Evolutionary conservation across 495 filamentous ascomycete species (phyloP).

Genomic region (Amorphotheca resinae): DNA sequence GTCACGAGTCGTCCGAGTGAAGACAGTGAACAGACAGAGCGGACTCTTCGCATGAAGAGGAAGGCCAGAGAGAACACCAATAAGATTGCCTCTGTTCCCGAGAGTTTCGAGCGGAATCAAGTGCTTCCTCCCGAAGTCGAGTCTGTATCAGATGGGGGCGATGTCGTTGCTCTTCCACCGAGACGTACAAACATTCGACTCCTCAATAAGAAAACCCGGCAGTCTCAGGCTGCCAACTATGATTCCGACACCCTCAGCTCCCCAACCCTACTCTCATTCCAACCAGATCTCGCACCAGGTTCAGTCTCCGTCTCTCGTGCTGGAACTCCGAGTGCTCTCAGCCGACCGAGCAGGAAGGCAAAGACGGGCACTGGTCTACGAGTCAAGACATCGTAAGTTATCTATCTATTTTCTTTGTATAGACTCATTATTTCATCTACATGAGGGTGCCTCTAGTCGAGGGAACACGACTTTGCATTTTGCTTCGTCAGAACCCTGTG

Average conservation of each 20-base stretch:
- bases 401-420: constrained; percentile 8
- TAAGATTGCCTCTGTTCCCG: background rate
- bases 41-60: constrained; percentile 5
- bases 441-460: no score
- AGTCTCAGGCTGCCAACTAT: constrained; percentile 24
- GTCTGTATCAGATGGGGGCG: constrained; percentile 12
- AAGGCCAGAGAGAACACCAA: constrained; percentile 11
- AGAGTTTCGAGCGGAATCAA: constrained; percentile 13
- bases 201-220: constrained; percentile 19
- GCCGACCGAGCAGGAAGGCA: constrained; percentile 39
- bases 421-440: background rate
- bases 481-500: background rate
- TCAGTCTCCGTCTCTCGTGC: constrained; percentile 40
- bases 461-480: no score
- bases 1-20: background rate
- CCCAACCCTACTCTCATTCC: constrained; percentile 17
- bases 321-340: constrained; percentile 36
- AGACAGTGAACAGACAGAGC: background rate
- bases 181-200: constrained; percentile 22
- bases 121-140: constrained; percentile 7
- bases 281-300: constrained; percentile 23
- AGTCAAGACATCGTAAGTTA: constrained; percentile 59
- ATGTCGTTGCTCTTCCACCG: constrained; percentile 6
- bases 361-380: constrained; percentile 43
- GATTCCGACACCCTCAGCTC: constrained; percentile 26